Conservation (phyloP, 352 stramenopile species). For the Globisporangium nagaii region DNA sequence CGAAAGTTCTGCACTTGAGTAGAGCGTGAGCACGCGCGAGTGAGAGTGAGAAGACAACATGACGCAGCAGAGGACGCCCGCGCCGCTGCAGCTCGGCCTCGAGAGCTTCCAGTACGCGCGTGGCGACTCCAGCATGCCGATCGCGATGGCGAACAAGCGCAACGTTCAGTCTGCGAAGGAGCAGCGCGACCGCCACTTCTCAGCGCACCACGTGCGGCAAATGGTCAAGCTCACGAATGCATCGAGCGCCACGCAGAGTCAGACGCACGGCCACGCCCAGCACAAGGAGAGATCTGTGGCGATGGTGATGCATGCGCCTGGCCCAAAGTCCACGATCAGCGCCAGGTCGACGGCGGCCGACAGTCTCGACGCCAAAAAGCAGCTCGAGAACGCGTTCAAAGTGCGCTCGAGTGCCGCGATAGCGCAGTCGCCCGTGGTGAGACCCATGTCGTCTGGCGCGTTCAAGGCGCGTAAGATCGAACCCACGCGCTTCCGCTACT, state of each 20-base stretch:
- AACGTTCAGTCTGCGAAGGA: constrained; percentile 32
- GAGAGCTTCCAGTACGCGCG: constrained; percentile 17
- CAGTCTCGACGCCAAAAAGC: constrained; percentile 20
- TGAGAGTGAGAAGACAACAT: not conserved
- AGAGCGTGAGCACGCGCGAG: not conserved
- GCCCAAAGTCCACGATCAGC: constrained; percentile 21
- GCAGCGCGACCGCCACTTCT: constrained; percentile 15
- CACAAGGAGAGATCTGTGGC: not conserved
- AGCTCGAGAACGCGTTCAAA: constrained; percentile 25
- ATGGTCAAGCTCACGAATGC: constrained; percentile 32
- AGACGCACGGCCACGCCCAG: not conserved
- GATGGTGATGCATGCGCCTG: not conserved
- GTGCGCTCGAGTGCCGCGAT: constrained; percentile 4
- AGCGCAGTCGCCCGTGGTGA: constrained; percentile 12
- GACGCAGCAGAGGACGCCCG: constrained; percentile 4
- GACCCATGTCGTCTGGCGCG: constrained; percentile 43
- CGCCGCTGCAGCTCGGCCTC: constrained; percentile 18
- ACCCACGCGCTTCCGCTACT: constrained; percentile 76
- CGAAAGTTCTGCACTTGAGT: too few relatives aligned
- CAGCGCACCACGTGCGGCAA: constrained; percentile 46
- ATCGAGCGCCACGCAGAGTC: not conserved
- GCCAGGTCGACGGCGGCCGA: constrained; percentile 19
- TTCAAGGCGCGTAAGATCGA: constrained; percentile 69
- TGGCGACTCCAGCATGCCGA: constrained; percentile 22
- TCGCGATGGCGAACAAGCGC: constrained; percentile 24